Evolutionary conservation across 1,284 basidiomycete species (phyloP).

Genomic region (Bondarzewia mesenterica): DNA sequence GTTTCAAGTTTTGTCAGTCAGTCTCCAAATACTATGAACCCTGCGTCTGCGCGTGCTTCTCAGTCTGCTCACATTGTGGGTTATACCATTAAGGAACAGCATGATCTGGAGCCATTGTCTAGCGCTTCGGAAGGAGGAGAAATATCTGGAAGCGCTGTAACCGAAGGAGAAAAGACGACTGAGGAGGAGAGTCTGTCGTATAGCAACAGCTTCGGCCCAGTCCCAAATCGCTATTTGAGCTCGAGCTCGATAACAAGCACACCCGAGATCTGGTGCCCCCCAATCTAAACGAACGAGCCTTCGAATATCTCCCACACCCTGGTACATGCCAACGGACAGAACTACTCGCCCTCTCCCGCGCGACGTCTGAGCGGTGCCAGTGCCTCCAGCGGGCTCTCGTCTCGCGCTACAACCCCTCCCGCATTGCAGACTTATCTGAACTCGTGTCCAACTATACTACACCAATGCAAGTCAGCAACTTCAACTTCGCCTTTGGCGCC

Average conservation of each 20-base stretch:
- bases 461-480: slow-evolving; percentile 55
- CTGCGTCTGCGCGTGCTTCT: neutral
- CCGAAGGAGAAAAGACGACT: neutral
- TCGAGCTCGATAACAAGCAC: slow-evolving; percentile 7
- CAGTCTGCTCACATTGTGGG: neutral
- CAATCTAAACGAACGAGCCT: slow-evolving; percentile 7
- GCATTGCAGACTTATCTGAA: slow-evolving; percentile 12
- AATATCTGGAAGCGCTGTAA: neutral
- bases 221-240: slow-evolving; percentile 10
- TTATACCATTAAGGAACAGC: neutral
- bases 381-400: slow-evolving; percentile 31
- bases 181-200: slow-evolving; percentile 1
- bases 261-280: slow-evolving; percentile 6
- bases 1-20: slow-evolving; percentile 1
- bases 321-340: slow-evolving; percentile 10
- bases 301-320: slow-evolving; percentile 15
- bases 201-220: neutral
- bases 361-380: slow-evolving; percentile 12
- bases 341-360: slow-evolving; percentile 5
- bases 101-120: neutral
- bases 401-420: slow-evolving; percentile 43
- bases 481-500: slow-evolving; percentile 53
- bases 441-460: slow-evolving; percentile 27
- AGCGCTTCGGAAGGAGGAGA: neutral
- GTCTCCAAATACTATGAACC: too few species aligned